These are phyloP conservation scores for Kuraishia borneana DNA, from an alignment of 805 yeast genomes.

Conservation along the genomic window DNA sequence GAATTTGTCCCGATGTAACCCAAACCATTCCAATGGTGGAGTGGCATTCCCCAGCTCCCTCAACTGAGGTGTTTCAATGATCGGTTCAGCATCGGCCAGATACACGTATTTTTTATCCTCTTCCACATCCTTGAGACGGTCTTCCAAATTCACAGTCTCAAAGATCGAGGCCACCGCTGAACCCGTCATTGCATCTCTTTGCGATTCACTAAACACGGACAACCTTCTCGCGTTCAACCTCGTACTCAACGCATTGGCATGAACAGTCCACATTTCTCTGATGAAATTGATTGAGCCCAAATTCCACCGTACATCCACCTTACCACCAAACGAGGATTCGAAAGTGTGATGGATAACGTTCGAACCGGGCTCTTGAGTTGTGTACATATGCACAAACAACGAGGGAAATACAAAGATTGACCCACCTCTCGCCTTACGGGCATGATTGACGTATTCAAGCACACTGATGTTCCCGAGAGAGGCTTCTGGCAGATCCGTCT, in stretches of 20 bases:
- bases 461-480: slow-evolving; percentile 27
- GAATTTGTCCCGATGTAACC: slow-evolving; percentile 74
- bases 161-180: slow-evolving; percentile 21
- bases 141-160: slow-evolving; percentile 23
- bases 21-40: slow-evolving; percentile 98
- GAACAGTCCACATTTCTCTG: slow-evolving; percentile 86
- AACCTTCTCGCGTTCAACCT: slow-evolving; percentile 33
- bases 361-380: slow-evolving; percentile 46
- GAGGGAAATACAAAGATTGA: slow-evolving; percentile 73
- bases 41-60: slow-evolving; percentile 94
- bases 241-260: slow-evolving; percentile 59
- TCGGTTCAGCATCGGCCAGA: slow-evolving; percentile 59
- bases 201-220: slow-evolving; percentile 21
- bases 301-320: slow-evolving; percentile 90
- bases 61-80: slow-evolving; percentile 81
- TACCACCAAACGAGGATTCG: slow-evolving; percentile 72
- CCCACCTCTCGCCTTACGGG: slow-evolving; percentile 64
- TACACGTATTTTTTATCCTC: slow-evolving; percentile 40
- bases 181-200: slow-evolving; percentile 14
- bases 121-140: slow-evolving; percentile 34
- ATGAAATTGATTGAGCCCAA: slow-evolving; percentile 84
- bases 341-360: slow-evolving; percentile 56
- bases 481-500: slow-evolving; percentile 38
- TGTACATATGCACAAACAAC: slow-evolving; percentile 61
- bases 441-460: slow-evolving; percentile 41